Evolutionary conservation across 1,139 yeast species (phyloP), one percentile per base, ranked within the genome.

Genomic region (Hyphopichia pseudoburtonii): DNA sequence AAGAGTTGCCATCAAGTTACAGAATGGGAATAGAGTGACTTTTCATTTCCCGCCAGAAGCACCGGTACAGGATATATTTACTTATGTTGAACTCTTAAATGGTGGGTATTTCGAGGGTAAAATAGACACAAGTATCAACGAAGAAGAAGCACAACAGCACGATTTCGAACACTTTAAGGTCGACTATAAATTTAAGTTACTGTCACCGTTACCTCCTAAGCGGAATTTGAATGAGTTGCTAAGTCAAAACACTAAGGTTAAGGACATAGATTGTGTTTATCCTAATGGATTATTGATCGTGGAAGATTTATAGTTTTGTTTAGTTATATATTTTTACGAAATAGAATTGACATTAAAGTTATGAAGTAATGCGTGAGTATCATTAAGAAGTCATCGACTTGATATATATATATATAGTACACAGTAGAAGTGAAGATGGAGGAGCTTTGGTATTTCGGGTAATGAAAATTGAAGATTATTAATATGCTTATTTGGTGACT

Each of bases 1-100:
- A 3, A 67, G 73, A 32, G 62, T 84, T 5, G 89, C 86, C 1
- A 71, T 84, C n/a, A 72, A 82, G 47, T 47, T 81, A 28, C 67
- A 68, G 2, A 58, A 66, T 44, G 85, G 86, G 2, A 60, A 61
- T 27, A 62, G 88, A 45, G 48, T 70, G 1, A 69, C 77, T 0
- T 57, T 73, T 24, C 62, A 60, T 34, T 79, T 83, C 46, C 70
- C 76, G 15, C 68, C 74, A n/a, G 54, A 61, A 14, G 55, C 61
- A 30, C 50, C 63, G 0, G 54, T 82, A 2, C 80, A 74, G 39
- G 87, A 82, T 44, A 60, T 84, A 4, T 84, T 79, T 51, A 76
- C 78, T 3, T 81, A 61, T 50, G 79, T 80, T 6, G 88, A 82
- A 48, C 43, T 69, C 35, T 39, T 51, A 24, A 48, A 47, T 16